Conservation (phyloP, 2,329 filamentous ascomycete species). For the Emergomyces orientalis region DNA sequence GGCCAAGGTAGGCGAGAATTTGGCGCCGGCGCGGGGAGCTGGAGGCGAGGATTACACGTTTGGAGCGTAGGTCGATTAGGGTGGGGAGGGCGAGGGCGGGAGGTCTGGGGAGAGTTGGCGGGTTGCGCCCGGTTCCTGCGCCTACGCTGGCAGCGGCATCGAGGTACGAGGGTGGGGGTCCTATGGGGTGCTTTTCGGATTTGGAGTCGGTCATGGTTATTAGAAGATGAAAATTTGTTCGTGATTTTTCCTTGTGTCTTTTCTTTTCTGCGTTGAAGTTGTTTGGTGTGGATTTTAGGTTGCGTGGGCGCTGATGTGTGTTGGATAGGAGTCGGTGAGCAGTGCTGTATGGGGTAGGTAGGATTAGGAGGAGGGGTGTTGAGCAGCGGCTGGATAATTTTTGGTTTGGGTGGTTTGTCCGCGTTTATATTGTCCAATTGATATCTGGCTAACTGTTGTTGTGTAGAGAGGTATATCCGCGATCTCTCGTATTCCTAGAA, state of each 20-base stretch:
- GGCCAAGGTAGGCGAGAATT: constrained; percentile 68
- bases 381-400: neutral
- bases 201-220: neutral
- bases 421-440: neutral
- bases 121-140: constrained; percentile 14
- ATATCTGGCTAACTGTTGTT: neutral
- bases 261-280: neutral
- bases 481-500: neutral
- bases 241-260: neutral
- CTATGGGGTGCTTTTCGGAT: constrained; percentile 7
- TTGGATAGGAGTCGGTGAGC: neutral
- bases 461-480: no score
- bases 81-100: constrained; percentile 69
- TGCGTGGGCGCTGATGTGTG: neutral
- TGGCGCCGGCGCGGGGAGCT: constrained; percentile 76
- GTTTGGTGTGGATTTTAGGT: neutral
- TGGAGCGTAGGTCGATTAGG: constrained; percentile 63
- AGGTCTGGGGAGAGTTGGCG: constrained; percentile 27
- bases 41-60: constrained; percentile 81
- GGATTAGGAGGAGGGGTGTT: neutral
- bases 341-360: neutral
- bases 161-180: neutral
- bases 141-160: constrained; percentile 14
- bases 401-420: neutral
- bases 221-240: neutral